phyloP scores from a whole-genome alignment of 441 rosid species.

The Adansonia madagascariensis region DNA sequence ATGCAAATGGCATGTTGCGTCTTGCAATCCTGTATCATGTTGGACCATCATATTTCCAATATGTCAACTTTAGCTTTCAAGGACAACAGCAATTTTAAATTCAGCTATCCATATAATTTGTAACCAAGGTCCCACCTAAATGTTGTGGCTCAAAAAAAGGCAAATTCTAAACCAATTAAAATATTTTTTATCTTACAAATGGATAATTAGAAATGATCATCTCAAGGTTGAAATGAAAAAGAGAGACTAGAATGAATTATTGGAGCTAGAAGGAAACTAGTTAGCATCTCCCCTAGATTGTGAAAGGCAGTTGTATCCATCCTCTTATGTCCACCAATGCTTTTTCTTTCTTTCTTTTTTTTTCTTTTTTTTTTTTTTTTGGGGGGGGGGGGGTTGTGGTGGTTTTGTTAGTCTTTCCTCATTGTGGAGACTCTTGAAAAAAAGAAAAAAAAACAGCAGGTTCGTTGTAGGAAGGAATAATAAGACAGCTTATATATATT shows the following conservation, averaged over 20 bases:
- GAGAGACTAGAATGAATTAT: slow-evolving; percentile 22
- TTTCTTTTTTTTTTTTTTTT: no score
- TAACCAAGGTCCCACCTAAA: slow-evolving; percentile 22
- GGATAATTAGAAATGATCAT: not conserved
- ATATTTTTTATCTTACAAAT: not conserved
- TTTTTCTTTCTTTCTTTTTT: not conserved
- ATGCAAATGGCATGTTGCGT: slow-evolving; percentile 21
- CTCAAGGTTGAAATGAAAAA: not conserved
- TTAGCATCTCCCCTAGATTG: slow-evolving; percentile 22
- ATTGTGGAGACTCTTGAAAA: slow-evolving; percentile 31
- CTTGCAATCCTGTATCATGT: slow-evolving; percentile 13
- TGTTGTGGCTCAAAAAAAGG: not conserved
- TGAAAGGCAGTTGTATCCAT: slow-evolving; percentile 20
- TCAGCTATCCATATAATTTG: slow-evolving; percentile 19
- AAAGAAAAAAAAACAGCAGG: not conserved
- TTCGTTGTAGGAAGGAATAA: not conserved
- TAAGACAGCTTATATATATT: not conserved
- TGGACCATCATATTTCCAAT: slow-evolving; percentile 12
- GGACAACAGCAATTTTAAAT: slow-evolving; percentile 17
- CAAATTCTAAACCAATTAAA: not conserved
- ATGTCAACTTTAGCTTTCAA: slow-evolving; percentile 2
- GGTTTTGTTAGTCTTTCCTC: not conserved
- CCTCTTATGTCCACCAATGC: slow-evolving; percentile 25
- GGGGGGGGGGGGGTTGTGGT: not conserved
- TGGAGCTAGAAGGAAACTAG: slow-evolving; percentile 29